Percentiles rank a stretch among this genome's conserved stretches.
These are phyloP conservation scores for Rhizopus arrhizus DNA, from an alignment of 371 early-diverging fungal species.

Conservation along the genomic window DNA sequence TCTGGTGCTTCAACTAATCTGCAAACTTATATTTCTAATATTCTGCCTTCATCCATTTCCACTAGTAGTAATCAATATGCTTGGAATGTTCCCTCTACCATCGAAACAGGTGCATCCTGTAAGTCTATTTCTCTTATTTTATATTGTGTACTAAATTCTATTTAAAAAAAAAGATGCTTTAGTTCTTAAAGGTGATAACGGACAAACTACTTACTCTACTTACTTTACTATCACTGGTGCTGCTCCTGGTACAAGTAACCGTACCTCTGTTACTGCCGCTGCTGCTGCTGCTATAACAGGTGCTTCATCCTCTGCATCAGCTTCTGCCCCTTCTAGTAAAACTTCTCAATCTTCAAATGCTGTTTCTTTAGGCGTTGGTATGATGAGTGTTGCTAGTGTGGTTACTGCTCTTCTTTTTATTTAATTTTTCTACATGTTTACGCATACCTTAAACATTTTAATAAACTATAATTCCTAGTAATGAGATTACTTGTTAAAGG, in stretches of 20 bases:
- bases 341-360: not conserved
- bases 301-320: conserved; percentile 12
- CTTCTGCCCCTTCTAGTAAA: conserved; percentile 14
- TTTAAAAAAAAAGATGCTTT: conserved; percentile 32
- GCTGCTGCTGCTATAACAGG: conserved; percentile 9
- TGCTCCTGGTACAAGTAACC: conserved; percentile 13
- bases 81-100: conserved; percentile 37
- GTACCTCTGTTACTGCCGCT: not conserved
- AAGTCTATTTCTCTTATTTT: conserved; percentile 18
- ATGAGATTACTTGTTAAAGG: too few relatives aligned
- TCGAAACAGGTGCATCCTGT: conserved; percentile 34
- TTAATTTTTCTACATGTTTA: too few relatives aligned
- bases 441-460: too few relatives aligned
- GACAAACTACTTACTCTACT: conserved; percentile 35
- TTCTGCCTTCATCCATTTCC: conserved; percentile 27
- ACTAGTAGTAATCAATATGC: conserved; percentile 22
- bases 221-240: conserved; percentile 44
- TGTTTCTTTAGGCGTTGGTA: conserved; percentile 23
- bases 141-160: conserved; percentile 3
- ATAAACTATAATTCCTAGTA: too few relatives aligned
- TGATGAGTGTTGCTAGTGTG: conserved; percentile 26
- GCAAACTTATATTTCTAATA: conserved; percentile 22
- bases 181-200: conserved; percentile 34
- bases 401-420: conserved; percentile 22
- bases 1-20: conserved; percentile 34